phyloP scores from a whole-genome alignment of 805 yeast genomes.

The Metschnikowia shivogae region DNA sequence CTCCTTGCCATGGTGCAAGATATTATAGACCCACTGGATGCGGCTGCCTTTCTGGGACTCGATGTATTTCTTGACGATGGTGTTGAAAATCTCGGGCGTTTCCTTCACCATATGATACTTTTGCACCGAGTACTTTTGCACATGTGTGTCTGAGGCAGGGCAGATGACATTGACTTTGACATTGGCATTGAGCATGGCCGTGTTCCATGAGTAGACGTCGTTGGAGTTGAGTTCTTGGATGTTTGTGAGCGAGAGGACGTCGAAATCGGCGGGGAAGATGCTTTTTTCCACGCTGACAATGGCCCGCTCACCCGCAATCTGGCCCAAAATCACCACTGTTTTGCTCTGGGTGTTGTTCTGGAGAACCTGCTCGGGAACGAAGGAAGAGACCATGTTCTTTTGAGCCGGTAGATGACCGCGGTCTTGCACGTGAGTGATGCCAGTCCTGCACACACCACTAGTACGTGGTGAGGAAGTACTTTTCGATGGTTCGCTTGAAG shows the following conservation, averaged over 20 bases:
- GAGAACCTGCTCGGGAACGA: constrained; percentile 34
- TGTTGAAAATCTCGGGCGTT: constrained; percentile 70
- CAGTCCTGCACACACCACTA: background rate
- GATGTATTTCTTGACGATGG: constrained; percentile 69
- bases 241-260: constrained; percentile 3
- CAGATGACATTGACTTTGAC: constrained; percentile 72
- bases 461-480: constrained; percentile 31
- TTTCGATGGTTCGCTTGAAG: constrained; percentile 23
- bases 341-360: constrained; percentile 65
- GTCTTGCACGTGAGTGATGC: background rate
- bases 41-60: constrained; percentile 71
- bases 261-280: constrained; percentile 38
- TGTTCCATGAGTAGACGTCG: constrained; percentile 85
- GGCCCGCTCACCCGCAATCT: constrained; percentile 57
- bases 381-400: background rate
- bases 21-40: constrained; percentile 86
- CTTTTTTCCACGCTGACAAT: constrained; percentile 72
- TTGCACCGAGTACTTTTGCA: constrained; percentile 67
- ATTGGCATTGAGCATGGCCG: constrained; percentile 46
- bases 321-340: constrained; percentile 62
- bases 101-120: constrained; percentile 62
- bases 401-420: background rate
- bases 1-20: constrained; percentile 77
- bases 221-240: constrained; percentile 52
- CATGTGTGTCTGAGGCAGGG: constrained; percentile 87